Conservation (phyloP, 345 rosid species). For the Rhizophora mangle region DNA sequence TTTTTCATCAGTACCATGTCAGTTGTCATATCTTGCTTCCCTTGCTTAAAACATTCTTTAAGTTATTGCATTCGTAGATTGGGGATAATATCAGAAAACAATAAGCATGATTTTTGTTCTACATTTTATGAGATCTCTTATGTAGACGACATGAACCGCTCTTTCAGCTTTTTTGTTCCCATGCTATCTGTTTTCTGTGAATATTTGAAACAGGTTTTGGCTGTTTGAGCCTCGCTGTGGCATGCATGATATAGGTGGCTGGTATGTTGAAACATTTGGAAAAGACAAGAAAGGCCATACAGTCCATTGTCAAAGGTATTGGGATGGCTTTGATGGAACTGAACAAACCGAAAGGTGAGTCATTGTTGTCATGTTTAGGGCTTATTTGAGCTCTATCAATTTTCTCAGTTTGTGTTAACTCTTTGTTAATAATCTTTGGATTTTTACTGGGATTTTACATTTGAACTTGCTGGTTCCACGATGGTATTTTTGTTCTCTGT, state of each 20-base stretch:
- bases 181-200: conserved; percentile 8
- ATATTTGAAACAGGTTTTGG: conserved; percentile 67
- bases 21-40: background rate
- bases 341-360: conserved; percentile 66
- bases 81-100: background rate
- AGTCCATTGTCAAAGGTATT: conserved; percentile 60
- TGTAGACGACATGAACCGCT: background rate
- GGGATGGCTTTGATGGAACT: conserved; percentile 66
- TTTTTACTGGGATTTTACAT: too few relatives aligned
- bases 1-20: background rate
- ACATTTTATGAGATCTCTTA: background rate
- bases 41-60: conserved; percentile 2
- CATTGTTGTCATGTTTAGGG: background rate
- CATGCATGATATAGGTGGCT: conserved; percentile 88
- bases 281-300: conserved; percentile 68
- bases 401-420: too few relatives aligned
- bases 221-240: conserved; percentile 92
- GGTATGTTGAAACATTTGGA: conserved; percentile 94
- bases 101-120: background rate
- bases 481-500: too few relatives aligned
- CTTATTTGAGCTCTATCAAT: background rate
- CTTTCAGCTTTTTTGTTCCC: background rate
- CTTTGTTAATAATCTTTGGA: too few relatives aligned
- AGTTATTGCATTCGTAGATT: background rate
- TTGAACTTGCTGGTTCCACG: too few relatives aligned